These are phyloP conservation scores for Aegilops longissima DNA, from an alignment of 176 grass and related monocot genomes.

Conservation along the genomic window DNA sequence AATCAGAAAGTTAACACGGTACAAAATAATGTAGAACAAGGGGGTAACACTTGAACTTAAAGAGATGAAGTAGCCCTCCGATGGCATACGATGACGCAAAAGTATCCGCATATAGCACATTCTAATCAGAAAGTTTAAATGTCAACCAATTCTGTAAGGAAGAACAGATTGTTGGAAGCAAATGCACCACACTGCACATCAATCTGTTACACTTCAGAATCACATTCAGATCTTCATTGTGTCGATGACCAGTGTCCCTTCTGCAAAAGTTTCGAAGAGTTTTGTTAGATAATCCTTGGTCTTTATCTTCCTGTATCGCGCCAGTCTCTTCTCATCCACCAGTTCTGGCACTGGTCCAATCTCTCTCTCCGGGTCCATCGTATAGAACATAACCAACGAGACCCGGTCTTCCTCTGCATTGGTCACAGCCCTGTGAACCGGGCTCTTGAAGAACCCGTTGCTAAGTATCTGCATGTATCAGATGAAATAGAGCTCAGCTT, in stretches of 20 bases:
- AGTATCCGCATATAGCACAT: neutral
- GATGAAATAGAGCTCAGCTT: neutral
- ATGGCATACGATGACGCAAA: neutral
- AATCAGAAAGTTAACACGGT: too few relatives aligned
- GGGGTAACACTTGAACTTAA: too few relatives aligned
- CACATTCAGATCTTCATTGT: neutral
- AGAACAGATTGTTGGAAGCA: neutral
- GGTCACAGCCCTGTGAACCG: slow-evolving; percentile 50
- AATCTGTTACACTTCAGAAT: neutral
- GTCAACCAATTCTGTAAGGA: neutral
- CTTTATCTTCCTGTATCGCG: neutral
- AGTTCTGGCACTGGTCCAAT: neutral
- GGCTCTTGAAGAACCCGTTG: slow-evolving; percentile 52
- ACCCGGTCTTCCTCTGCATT: slow-evolving; percentile 22
- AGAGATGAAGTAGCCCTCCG: neutral
- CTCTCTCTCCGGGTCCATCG: neutral
- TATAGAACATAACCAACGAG: neutral
- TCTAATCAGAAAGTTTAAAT: neutral
- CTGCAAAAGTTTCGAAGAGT: slow-evolving; percentile 18
- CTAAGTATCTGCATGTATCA: slow-evolving; percentile 44
- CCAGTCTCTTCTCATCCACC: neutral
- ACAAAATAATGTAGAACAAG: neutral
- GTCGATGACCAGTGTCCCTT: slow-evolving; percentile 17
- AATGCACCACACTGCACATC: neutral
- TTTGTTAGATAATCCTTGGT: neutral